Base-by-base conservation (phyloP, 108 stramenopile genomes). In the Cyclostephanos tholiformis region DNA sequence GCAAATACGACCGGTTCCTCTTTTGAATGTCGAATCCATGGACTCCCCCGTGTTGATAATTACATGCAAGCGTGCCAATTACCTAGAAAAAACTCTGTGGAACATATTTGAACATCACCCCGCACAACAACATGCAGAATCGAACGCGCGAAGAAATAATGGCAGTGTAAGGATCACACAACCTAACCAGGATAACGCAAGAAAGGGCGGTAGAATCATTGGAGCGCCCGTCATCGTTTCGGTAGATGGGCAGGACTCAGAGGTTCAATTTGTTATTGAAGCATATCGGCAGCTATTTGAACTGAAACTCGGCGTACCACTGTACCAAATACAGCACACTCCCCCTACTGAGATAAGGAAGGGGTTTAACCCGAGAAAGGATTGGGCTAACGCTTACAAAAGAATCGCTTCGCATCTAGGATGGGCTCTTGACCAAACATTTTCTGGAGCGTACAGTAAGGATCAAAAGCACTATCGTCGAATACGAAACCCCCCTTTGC, bases 31-130 rank as follows among this genome's bases (percentile, higher is more conserved):
- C 0, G n/a, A 65, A 6, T 26, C 53, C 6, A 72, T 79, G 66
- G 86, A 85, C 43, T 92, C 91, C 0, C 92, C 91, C 6, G 63
- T 97, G 23, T 77, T 97, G 22, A 81, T 97, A 10, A 85, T 95
- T 19, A 91, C 93, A 11, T 95, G 69, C 74, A 72, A 92, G 20
- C 81, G 96, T 25, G 89, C 92, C 16, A 77, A 89, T 26, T 95
- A 95, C 62, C 76, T 97, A 30, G 65, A 76, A 29, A 50, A 80
- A 56, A 84, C 95, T 30, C 79, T 97, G 53, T 67, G 84, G 51
- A 69, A 78, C 68, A 72, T 95, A 22, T 69, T 79, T 27, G 43
- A 85, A 26, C 58, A 85, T 60, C 89, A 92, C 69, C 80, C 82
- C 46, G 64, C 78, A 50, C 78, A 79, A n/a, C 61, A 72, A 29